phyloP scores from a whole-genome alignment of 305 asterid species.

The Fraxinus xanthoxyloides region DNA sequence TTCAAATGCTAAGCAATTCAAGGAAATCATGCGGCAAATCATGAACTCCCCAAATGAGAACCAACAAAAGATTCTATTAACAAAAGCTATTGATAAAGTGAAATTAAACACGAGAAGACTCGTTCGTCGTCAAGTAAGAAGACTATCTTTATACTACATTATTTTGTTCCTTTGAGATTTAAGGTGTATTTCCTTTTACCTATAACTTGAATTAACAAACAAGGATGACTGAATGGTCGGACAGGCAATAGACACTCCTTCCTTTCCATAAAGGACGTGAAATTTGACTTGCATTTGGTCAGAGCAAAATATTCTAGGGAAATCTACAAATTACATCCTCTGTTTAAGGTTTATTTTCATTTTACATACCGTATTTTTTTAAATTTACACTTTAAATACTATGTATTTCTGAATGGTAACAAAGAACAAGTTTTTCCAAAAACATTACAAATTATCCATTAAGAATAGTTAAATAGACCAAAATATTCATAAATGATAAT shows the following conservation, averaged over 20 bases:
- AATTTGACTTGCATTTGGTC: background rate
- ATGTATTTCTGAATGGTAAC: background rate
- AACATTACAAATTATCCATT: background rate
- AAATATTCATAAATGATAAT: background rate
- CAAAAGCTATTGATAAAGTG: slow-evolving; percentile 64
- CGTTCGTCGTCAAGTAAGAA: slow-evolving; percentile 87
- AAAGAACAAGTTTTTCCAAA: background rate
- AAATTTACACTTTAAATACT: background rate
- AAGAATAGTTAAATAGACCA: background rate
- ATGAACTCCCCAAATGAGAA: slow-evolving; percentile 33
- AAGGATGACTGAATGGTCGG: background rate
- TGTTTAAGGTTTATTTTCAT: background rate
- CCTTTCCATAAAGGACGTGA: background rate
- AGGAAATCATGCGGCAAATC: slow-evolving; percentile 32
- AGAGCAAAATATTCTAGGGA: background rate
- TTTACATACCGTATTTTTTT: background rate
- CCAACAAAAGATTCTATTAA: slow-evolving; percentile 36
- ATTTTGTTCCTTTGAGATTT: background rate
- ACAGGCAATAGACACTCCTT: background rate
- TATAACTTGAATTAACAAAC: background rate
- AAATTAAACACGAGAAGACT: slow-evolving; percentile 85
- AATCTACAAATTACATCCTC: background rate
- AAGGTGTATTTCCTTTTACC: background rate
- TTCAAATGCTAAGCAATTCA: slow-evolving; percentile 26
- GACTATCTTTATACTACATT: background rate